Evolutionary conservation across 345 rosid species (phyloP), one percentile per base, ranked within the genome.

Genomic region (Firmiana major): DNA sequence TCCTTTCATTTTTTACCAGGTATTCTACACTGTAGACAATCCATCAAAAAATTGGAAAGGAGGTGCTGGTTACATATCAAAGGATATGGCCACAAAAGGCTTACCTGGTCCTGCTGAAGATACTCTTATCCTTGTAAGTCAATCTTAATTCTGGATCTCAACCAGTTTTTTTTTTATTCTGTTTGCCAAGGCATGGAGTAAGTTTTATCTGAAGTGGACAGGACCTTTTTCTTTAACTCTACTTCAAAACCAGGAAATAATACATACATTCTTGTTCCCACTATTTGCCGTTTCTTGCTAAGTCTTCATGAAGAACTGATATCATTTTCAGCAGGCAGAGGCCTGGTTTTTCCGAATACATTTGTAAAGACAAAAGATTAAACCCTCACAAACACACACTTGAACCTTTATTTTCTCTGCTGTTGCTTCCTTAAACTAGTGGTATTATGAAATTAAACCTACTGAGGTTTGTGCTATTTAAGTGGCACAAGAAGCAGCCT

Each of bases 41-140:
- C 98, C 98, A 21, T 76, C 94, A 9, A 91, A 90, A 83, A 91
- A 72, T 64, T 94, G 98, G 98, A 94, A 91, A 87, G 98, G 98
- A 75, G 98, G 98, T 51, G 81, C 51, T 55, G 98, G 98, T 43
- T 93, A 85, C 79, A 57, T 94, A 79, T 91, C 98, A 26, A 91
- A 93, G 79, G 98, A 91, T 69, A 90, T 89, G 90, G 88, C 62
- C 40, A 28, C 80, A 74, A 94, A 94, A 86, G 98, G 98, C 75
- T 89, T 94, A 79, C 98, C 98, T 42, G 72, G 74, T 66, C 98
- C 99, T 10, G 73, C 88, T 19, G 98, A 90, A n/a, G 98, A 95
- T 65, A 75, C 96, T 69, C 90, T 93, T 76, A 83, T 95, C 83
- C 94, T 95, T 7, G 98, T 93, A 84, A 90, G 94, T 85, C 46